Evolutionary conservation across 73 alveolate species (phyloP).

Genomic region (Paramecium sexaurelia): DNA sequence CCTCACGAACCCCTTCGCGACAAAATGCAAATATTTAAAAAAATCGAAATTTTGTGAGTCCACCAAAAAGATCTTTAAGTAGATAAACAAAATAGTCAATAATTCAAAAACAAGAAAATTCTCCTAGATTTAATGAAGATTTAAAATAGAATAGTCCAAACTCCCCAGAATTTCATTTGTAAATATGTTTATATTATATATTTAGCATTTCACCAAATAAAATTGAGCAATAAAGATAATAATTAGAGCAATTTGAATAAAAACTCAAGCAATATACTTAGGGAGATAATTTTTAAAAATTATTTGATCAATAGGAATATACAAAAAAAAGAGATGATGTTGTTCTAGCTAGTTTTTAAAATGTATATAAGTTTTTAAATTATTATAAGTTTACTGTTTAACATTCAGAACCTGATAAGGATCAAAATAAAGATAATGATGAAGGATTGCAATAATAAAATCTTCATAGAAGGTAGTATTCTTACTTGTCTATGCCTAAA

Average conservation of each 20-base stretch:
- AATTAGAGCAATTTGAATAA: slow-evolving; percentile 25
- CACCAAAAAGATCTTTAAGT: slow-evolving; percentile 51
- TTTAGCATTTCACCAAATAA: slow-evolving; percentile 29
- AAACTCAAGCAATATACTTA: slow-evolving; percentile 20
- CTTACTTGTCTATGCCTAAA: neutral
- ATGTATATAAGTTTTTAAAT: slow-evolving; percentile 32
- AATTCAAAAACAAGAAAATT: slow-evolving; percentile 1
- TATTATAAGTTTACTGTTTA: neutral
- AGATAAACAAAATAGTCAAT: slow-evolving; percentile 32
- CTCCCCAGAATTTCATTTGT: slow-evolving; percentile 22
- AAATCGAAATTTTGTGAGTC: slow-evolving; percentile 21
- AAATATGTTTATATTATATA: neutral
- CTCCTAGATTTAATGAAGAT: slow-evolving; percentile 58
- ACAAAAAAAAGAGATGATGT: slow-evolving; percentile 32
- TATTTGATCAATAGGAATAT: slow-evolving; percentile 13
- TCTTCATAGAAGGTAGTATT: slow-evolving; percentile 4
- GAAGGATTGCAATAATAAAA: neutral
- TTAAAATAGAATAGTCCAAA: neutral
- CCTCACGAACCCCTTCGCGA: neutral
- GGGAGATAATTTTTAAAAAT: neutral
- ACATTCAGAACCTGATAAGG: neutral
- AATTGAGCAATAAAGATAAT: slow-evolving; percentile 13
- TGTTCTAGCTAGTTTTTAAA: slow-evolving; percentile 55
- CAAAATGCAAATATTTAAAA: neutral
- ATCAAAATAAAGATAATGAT: neutral